Evolutionary conservation across 2,329 filamentous ascomycete genomes (phyloP), one percentile per base, ranked within the genome.

Genomic region (Microdochium nivale): DNA sequence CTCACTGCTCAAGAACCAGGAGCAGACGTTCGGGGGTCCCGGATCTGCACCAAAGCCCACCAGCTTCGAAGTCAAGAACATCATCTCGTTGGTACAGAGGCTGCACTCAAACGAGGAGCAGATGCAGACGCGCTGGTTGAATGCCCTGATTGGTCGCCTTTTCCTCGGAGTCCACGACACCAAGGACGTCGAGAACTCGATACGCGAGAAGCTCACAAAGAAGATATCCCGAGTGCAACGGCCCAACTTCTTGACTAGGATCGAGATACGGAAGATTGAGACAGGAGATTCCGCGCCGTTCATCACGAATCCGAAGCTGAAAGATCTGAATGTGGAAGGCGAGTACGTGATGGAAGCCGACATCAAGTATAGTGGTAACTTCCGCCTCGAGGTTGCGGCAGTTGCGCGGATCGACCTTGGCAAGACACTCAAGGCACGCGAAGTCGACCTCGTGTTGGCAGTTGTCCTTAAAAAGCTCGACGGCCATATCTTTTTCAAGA

Each of bases 151-250:
- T 24, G 92, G 94, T 16, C 81, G 94, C 51, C 67, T 97, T 24
- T 99, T 99, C 60, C 76, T 99, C 13, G 88, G 86, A 14, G 64
- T 97, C 25, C 92, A 97, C 70, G 88, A 87, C 62, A 97, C 92
- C 0, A 76, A 83, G 9, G 84, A 95, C 54, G 70, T 96, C 16
- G 88, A 95, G 64, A 79, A 85, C 46, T 81, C 88, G 52, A 82
- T 99, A 49, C 80, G 86, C 54, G 81, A 83, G 53, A 96, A 96
- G 70, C 87, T 99, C 56, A 90, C 88, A 23, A 96, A 96, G 71
- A 99, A 99, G 73, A 96, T 99, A 51, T 85, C 91, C 1, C 83
- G 94, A 32, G 92, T 96, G 25, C 94, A 95, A 60, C 91, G 91
- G 59, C 94, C 94, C 0, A 85, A 86, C 2, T 95, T 97, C 61